A percentile compares a stretch with the other conserved stretches of the same genome.
Conservation (phyloP, 305 asterid species). For the Solanum hybrid region DNA sequence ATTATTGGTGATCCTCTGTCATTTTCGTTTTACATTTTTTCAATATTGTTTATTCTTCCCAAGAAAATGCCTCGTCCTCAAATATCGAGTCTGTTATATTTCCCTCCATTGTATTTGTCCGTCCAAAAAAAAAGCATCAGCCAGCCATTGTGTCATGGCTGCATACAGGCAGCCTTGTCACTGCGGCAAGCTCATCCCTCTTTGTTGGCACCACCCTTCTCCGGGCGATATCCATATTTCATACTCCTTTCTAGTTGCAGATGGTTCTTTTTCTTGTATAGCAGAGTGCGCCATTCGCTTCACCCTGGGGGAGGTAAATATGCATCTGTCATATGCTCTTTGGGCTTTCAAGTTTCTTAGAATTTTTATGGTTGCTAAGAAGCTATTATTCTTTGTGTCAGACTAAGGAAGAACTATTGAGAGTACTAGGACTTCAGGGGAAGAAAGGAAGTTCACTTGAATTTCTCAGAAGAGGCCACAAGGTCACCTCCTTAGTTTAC, state of each 20-base stretch:
- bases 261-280: conserved; percentile 89
- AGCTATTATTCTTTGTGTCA: conserved; percentile 13
- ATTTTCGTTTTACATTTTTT: neutral
- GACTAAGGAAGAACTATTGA: conserved; percentile 90
- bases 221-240: neutral
- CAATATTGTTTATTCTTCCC: neutral
- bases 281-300: conserved; percentile 79
- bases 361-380: neutral
- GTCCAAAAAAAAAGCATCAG: neutral
- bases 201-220: neutral
- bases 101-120: neutral
- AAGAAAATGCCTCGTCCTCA: neutral
- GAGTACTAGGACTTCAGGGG: conserved; percentile 82
- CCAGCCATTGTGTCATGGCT: neutral
- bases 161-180: neutral
- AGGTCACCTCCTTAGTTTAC: conserved; percentile 31
- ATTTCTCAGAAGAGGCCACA: conserved; percentile 90
- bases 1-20: conserved; percentile 17
- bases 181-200: neutral
- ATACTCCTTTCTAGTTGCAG: conserved; percentile 10
- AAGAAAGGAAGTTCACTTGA: conserved; percentile 88
- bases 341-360: neutral
- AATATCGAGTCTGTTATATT: neutral
- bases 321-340: conserved; percentile 5
- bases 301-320: conserved; percentile 70